A percentile compares a stretch with the other conserved stretches of the same genome.
Conservation (phyloP, 1,139 yeast genomes). For the Zygoascus hellenicus region DNA sequence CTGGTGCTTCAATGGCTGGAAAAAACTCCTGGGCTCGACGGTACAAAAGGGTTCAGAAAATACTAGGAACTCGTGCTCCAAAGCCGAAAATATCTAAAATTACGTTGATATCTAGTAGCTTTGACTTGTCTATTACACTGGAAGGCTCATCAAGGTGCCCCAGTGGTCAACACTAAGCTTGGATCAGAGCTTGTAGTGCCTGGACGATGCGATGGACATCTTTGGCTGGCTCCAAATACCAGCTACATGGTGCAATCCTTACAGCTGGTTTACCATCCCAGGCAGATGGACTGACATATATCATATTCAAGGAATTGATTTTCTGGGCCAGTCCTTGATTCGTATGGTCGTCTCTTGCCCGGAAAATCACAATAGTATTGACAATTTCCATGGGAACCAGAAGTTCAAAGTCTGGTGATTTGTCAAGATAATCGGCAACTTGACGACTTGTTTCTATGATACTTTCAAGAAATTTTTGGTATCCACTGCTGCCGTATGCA, state of each 20-base stretch:
- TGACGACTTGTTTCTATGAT: conserved; percentile 20
- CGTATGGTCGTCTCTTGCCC: conserved; percentile 15
- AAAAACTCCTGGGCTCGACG: too few relatives aligned
- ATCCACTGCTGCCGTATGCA: conserved; percentile 25
- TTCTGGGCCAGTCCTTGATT: conserved; percentile 15
- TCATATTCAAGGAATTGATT: conserved; percentile 18
- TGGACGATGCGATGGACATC: conserved; percentile 17
- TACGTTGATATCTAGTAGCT: too few relatives aligned
- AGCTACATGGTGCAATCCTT: conserved; percentile 27
- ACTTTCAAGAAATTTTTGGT: conserved; percentile 19
- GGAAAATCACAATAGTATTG: conserved; percentile 24
- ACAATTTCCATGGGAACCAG: conserved; percentile 15
- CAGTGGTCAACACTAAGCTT: too few relatives aligned
- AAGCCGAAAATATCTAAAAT: too few relatives aligned
- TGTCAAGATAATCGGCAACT: conserved; percentile 19
- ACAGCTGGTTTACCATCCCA: conserved; percentile 24
- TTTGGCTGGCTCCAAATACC: conserved; percentile 18
- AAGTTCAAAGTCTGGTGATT: conserved; percentile 19
- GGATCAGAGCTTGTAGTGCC: conserved; percentile 10
- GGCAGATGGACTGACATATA: conserved; percentile 23
- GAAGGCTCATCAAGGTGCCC: too few relatives aligned
- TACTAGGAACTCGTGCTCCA: too few relatives aligned
- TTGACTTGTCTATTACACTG: too few relatives aligned
- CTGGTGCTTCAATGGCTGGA: too few relatives aligned
- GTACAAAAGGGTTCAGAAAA: too few relatives aligned